Percentiles rank a stretch among this genome's conserved stretches.
Conservation (phyloP, 2,329 filamentous ascomycete genomes). For the Microcyclospora pomicola region DNA sequence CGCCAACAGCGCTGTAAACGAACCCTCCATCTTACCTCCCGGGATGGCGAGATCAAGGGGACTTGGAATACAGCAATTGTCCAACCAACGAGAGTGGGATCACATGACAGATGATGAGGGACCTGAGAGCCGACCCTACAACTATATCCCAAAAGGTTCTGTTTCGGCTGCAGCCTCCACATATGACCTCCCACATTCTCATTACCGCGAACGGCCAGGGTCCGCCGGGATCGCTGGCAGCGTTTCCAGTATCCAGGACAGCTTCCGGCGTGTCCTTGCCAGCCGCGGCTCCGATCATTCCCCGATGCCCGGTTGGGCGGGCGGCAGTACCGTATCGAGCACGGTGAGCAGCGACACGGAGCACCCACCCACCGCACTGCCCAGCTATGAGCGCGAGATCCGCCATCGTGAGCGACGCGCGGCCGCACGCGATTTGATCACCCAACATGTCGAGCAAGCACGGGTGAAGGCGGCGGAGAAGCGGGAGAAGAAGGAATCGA, state of each 20-base stretch:
- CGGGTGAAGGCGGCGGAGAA: slow-evolving; percentile 21
- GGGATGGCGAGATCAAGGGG: slow-evolving; percentile 14
- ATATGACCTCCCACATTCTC: slow-evolving; percentile 3
- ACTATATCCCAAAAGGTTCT: slow-evolving; percentile 7
- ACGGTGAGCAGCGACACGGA: slow-evolving; percentile 22
- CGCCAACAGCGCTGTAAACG: slow-evolving; percentile 16
- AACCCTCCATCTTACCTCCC: slow-evolving; percentile 17
- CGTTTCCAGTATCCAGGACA: slow-evolving; percentile 11
- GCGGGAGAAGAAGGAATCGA: slow-evolving; percentile 21
- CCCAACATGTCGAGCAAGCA: slow-evolving; percentile 22
- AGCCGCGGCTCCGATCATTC: slow-evolving; percentile 5
- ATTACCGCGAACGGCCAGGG: slow-evolving; percentile 11
- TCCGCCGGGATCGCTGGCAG: slow-evolving; percentile 7
- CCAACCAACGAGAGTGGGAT: slow-evolving; percentile 7
- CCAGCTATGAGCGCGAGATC: slow-evolving; percentile 21
- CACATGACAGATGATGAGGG: slow-evolving; percentile 12
- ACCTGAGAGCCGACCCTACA: slow-evolving; percentile 4
- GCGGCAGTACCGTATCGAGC: slow-evolving; percentile 19
- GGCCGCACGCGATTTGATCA: slow-evolving; percentile 14
- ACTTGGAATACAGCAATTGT: slow-evolving; percentile 5
- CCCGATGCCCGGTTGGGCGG: slow-evolving; percentile 11
- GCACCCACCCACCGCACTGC: slow-evolving; percentile 18
- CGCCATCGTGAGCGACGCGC: slow-evolving; percentile 20
- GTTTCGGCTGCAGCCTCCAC: slow-evolving; percentile 3
- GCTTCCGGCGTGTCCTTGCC: slow-evolving; percentile 5